A percentile compares a stretch with the other conserved stretches of the same genome.
Conservation (phyloP, 148 eudicot genomes). For the Fallopia convolvulus region DNA sequence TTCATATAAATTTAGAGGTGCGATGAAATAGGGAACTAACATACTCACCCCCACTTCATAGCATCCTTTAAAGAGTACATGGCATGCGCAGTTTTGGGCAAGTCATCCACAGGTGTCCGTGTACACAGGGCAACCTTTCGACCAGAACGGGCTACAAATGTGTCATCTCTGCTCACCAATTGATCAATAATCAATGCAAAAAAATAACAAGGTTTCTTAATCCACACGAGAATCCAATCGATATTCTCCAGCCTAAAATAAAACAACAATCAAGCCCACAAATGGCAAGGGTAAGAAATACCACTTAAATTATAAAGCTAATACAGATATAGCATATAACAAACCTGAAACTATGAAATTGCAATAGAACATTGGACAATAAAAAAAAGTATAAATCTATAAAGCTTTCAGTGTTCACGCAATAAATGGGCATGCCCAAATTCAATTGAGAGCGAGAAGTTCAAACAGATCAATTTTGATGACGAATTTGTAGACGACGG, state of each 20-base stretch:
- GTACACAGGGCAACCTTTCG: slow-evolving; percentile 80
- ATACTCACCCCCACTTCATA: slow-evolving; percentile 99
- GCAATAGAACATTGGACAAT: not conserved
- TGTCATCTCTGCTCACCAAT: slow-evolving; percentile 87
- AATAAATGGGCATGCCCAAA: not conserved
- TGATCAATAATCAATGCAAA: slow-evolving; percentile 95
- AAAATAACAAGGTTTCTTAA: slow-evolving; percentile 90
- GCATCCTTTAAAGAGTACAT: slow-evolving; percentile 98
- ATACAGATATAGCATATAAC: not conserved
- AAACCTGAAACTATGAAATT: not conserved
- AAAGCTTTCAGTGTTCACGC: not conserved
- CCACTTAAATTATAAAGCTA: not conserved
- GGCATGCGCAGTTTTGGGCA: slow-evolving; percentile 91
- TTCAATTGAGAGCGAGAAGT: too few relatives aligned
- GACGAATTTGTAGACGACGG: too few relatives aligned
- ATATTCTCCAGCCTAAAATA: slow-evolving; percentile 67
- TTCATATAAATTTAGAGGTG: not conserved
- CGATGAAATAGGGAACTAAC: slow-evolving; percentile 28
- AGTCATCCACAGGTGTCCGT: slow-evolving; percentile 79
- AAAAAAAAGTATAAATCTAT: not conserved
- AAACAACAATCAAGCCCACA: not conserved
- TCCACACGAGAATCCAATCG: slow-evolving; percentile 71
- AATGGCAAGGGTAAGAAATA: not conserved
- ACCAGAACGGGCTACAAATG: slow-evolving; percentile 83
- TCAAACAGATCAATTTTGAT: too few relatives aligned